Base-by-base conservation (phyloP, 2,329 filamentous ascomycete genomes). In the Trichophyton simii region DNA sequence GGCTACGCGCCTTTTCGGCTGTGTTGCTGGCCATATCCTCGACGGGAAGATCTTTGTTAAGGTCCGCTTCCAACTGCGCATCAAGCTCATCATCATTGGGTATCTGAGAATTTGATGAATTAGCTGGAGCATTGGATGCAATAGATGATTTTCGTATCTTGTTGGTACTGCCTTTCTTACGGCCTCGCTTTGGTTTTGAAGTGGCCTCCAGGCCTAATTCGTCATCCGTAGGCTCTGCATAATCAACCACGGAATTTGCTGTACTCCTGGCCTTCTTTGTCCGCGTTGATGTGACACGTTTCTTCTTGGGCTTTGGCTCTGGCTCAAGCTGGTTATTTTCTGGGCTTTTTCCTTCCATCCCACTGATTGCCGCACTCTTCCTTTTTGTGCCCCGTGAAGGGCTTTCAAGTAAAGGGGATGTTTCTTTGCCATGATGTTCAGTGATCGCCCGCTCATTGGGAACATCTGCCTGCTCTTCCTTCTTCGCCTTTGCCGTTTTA, bases 1-100 rank as follows among this genome's bases (percentile, higher is more conserved):
- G 38, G 36, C 41, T 22, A 58, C 28, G 8, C 3, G 44, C 44
- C 18, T 31, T 54, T 34, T 54, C 25, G 8, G n/a, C 50, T n/a
- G 50, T n/a, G 3, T 34, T 54, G 22, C 22, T n/a, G 3, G 50
- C 22, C n/a, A 34, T 34, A 5, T 42, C 6, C 15, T 44, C 34
- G 7, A 31, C 41, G 22, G 52, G 31, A 31, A 50, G 44, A 28
- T 62, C 58, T 59, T 46, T 55, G 20, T 86, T 82, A 8, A 88
- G 77, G 62, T 87, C 86, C 1, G 82, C 83, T 67, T 87, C 81
- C 0, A 89, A 75, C 57, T 83, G 83, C 22, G 81, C 80, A 59
- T 89, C 84, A 42, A 88, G 80, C 64, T 87, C 85, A 1, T 84
- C 82, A 63, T 88, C 84, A 60, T 83, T 78, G 0, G 81, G 80